Evolutionary conservation across 495 filamentous ascomycete species (phyloP), one percentile per base, ranked within the genome.

Genomic region (Pseudoneurospora amorphoporcata): DNA sequence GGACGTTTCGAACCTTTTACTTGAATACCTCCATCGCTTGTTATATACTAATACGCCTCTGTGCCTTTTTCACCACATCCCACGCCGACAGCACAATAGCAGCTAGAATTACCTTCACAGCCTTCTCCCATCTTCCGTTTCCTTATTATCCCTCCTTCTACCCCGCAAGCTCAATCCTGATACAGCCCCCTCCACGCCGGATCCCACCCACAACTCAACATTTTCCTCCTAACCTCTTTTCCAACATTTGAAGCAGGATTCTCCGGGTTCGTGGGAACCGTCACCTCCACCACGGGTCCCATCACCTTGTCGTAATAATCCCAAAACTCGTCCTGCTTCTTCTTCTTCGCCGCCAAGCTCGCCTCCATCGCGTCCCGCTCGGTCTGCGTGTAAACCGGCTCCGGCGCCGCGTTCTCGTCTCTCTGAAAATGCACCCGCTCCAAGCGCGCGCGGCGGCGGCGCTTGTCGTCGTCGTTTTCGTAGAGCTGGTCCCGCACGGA

Each of bases 361-460:
- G 35, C 32, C 5, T 42, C 68, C 1, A 79, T 74, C 37, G 71
- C 73, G n/a, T 69, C 61, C 23, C 75, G 9, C 70, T 79, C 69
- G 3, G 35, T 39, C 4, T 74, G 77, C 41, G 70, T 79, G 65
- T 81, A 81, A 40, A 79, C 80, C 23, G 83, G 81, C 70, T 86
- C 84, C n/a, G 74, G 72, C 1, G 78, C 79, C 29, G 83, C 81
- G 69, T 86, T 82, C 32, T 79, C 77, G 58, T 84, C 77, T 39
- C 73, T 75, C 72, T 75, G 75, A 5, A 68, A 14, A 7, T 80
- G 70, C 9, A 84, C 69, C 12, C 72, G 70, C 45, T 74, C 75
- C n/a, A 86, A 35, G 70, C 77, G 78, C 42, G 75, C 75, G 68
- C 71, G 72, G 37, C 82, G 79, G 37, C 76, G 72, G 72, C 76